Evolutionary conservation across 139 green algal genomes (phyloP).

Genomic region (Eudorina sp.): DNA sequence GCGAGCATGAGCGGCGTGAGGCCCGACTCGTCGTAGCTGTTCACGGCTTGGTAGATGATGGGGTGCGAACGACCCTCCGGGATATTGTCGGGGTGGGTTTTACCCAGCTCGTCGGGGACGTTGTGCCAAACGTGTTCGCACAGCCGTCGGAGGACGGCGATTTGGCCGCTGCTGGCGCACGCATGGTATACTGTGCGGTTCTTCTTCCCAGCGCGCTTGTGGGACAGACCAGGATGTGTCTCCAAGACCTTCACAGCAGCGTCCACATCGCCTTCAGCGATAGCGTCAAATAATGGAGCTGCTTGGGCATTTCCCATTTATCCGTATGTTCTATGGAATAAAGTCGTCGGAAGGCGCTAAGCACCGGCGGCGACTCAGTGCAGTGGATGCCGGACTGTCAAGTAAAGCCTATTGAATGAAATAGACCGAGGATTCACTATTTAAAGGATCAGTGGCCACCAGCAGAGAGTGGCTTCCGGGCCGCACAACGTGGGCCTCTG

Average conservation of each 20-base stretch:
- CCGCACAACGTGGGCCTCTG: too few species aligned
- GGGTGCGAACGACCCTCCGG: neutral
- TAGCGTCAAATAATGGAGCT: neutral
- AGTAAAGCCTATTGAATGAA: too few species aligned
- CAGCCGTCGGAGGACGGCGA: neutral
- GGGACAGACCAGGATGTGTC: neutral
- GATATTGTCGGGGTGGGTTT: neutral
- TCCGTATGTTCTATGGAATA: too few species aligned
- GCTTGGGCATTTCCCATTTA: constrained; percentile 5
- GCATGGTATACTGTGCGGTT: constrained; percentile 13
- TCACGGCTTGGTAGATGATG: neutral
- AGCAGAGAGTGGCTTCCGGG: too few species aligned
- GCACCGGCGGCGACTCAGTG: too few species aligned
- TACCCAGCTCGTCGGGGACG: neutral
- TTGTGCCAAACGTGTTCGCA: neutral
- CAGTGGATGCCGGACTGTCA: too few species aligned
- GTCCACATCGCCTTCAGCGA: neutral
- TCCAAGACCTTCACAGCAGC: neutral
- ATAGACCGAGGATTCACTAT: too few species aligned
- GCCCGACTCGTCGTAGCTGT: neutral
- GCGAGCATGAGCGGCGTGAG: constrained; percentile 27
- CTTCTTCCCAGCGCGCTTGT: neutral
- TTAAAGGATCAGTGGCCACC: too few species aligned
- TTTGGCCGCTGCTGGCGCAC: neutral
- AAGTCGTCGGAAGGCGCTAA: too few species aligned